Base-by-base conservation (phyloP, 2,329 filamentous ascomycete genomes). In the Biscogniauxia sp. region DNA sequence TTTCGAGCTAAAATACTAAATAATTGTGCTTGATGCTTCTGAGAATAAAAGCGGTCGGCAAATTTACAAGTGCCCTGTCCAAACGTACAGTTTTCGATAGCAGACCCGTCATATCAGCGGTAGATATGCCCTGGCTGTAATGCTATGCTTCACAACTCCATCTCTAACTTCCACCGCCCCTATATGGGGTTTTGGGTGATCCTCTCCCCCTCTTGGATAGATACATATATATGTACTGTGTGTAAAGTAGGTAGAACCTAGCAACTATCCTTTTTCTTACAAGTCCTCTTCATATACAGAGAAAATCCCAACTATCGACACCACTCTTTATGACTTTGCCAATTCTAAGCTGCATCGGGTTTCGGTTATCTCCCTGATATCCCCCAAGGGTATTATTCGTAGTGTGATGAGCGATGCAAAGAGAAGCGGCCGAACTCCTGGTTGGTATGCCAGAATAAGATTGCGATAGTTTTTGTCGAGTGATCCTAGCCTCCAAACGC, bases 341-440 rank as follows among this genome's bases (percentile, higher is more conserved):
- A 28, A 37, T 58, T 54, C 58, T 55, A 55, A 57, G 56, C 58
- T 57, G 32, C 50, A 56, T 55, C 41, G 54, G 32, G 19, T 53
- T 32, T 49, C 58, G 51, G 57, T 6, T 37, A 20, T 49, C 13
- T 55, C 57, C 59, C n/a, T 56, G 57, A 50, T 61, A 61, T 51
- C 57, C 55, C 28, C 59, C 54, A 59, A 54, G 64, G 61, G 61
- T 64, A 66, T 64, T 63, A 20, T 61, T 57, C 54, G 52, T 60
- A 56, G 60, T 59, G 13, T 51, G 50, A 60, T 32, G 54, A 49
- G 19, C 26, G 54, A 51, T 54, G 55, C 54, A 62, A 62, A 61
- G 49, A 28, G 58, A 59, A 41, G 57, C 59, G 59, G 57, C 56
- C 54, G 20, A 54, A 54, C 57, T 56, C 56, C 61, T 25, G 51